Percentiles rank a stretch among this genome's conserved stretches.
Conservation (phyloP, 1,284 basidiomycete genomes). For the Paramarasmius palmivorus region DNA sequence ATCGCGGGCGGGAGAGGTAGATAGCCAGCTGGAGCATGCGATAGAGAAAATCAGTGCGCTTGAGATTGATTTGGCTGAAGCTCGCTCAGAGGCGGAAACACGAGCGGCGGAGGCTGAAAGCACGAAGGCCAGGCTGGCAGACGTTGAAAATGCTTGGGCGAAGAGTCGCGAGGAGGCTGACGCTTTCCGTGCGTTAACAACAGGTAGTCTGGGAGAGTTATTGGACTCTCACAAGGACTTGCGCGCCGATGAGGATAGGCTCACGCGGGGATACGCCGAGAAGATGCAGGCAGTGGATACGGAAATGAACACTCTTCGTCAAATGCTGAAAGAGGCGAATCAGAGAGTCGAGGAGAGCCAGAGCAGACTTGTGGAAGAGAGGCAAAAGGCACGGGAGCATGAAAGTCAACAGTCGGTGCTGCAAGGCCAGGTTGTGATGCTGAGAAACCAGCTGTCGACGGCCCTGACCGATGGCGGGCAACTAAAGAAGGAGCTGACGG, state of each 20-base stretch:
- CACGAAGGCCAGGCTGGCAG: slow-evolving; percentile 62
- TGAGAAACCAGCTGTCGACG: slow-evolving; percentile 77
- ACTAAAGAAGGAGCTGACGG: slow-evolving; percentile 67
- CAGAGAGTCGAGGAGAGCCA: slow-evolving; percentile 72
- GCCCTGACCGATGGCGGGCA: slow-evolving; percentile 74
- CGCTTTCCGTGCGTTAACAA: slow-evolving; percentile 80
- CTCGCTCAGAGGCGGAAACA: slow-evolving; percentile 77
- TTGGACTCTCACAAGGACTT: slow-evolving; percentile 83
- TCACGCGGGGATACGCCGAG: slow-evolving; percentile 73
- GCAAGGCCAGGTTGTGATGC: slow-evolving; percentile 75
- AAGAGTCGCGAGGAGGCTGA: slow-evolving; percentile 91
- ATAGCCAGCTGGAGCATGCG: slow-evolving; percentile 71
- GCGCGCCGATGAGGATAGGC: slow-evolving; percentile 76
- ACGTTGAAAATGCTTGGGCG: slow-evolving; percentile 85
- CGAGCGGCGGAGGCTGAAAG: slow-evolving; percentile 72
- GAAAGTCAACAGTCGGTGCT: slow-evolving; percentile 74
- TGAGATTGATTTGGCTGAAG: slow-evolving; percentile 75
- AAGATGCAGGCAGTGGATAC: slow-evolving; percentile 80
- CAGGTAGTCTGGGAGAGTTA: slow-evolving; percentile 81
- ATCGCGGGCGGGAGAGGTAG: slow-evolving; percentile 80
- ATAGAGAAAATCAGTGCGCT: slow-evolving; percentile 67
- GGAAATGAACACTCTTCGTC: slow-evolving; percentile 72
- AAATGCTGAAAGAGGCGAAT: slow-evolving; percentile 78
- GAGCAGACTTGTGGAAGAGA: slow-evolving; percentile 71
- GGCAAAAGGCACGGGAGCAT: slow-evolving; percentile 61